phyloP scores from a whole-genome alignment of 2,329 filamentous ascomycete species.

The Aspergillus ochraceoroseus region DNA sequence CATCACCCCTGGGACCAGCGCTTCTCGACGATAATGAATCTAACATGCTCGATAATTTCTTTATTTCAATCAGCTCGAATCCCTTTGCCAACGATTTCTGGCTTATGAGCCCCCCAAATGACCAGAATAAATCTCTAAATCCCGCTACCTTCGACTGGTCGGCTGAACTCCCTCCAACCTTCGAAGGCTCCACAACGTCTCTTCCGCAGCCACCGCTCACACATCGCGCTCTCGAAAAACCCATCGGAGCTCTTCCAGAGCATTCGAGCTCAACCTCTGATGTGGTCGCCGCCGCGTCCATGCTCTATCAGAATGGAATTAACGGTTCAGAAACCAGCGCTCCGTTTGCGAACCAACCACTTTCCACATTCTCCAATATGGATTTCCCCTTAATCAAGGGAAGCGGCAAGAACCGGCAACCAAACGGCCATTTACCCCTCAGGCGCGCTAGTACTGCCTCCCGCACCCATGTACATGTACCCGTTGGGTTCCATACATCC shows the following conservation, averaged over 20 bases:
- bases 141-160: conserved; percentile 37
- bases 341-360: conserved; percentile 29
- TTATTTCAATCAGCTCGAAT: conserved; percentile 41
- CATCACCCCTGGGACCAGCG: conserved; percentile 60
- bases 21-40: conserved; percentile 57
- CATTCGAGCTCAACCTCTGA: conserved; percentile 41
- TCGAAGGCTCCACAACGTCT: conserved; percentile 62
- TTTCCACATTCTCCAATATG: conserved; percentile 24
- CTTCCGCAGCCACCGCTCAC: conserved; percentile 51
- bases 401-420: conserved; percentile 20
- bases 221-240: conserved; percentile 27
- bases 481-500: conserved; percentile 35
- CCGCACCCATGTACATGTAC: conserved; percentile 24
- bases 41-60: conserved; percentile 51
- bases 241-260: conserved; percentile 24
- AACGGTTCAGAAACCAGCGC: conserved; percentile 30
- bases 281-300: conserved; percentile 55
- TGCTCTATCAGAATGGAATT: conserved; percentile 39
- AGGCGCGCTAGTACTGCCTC: conserved; percentile 17
- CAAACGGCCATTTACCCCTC: conserved; percentile 11
- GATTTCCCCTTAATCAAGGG: conserved; percentile 20
- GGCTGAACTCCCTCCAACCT: conserved; percentile 56
- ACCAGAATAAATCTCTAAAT: conserved; percentile 27
- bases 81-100: conserved; percentile 40
- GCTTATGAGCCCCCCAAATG: conserved; percentile 23